Evolutionary conservation across 225 moss, liverwort and hornwort genomes (phyloP), one percentile per base, ranked within the genome.

Genomic region (Straminergon stramineum): DNA sequence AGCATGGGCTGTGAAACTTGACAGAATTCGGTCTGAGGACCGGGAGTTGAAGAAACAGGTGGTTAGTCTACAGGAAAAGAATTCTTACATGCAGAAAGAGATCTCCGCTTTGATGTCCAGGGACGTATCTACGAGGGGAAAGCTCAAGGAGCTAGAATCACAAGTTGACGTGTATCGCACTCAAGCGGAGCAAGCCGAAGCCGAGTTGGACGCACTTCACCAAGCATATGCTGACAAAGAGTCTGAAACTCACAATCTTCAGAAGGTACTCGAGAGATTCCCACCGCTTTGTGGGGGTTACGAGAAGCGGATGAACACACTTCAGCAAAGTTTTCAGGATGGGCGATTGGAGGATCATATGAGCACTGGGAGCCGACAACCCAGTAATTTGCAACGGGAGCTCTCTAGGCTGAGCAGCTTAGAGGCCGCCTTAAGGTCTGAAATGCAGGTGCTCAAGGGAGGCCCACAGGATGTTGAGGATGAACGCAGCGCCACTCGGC

Each of bases 171-270:
- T 93, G 57, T 95, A 96, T 86, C 91, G 94, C 76, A 93, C 92
- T 28, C 94, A 97, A 91, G 95, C 95, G 24, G 96, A 97, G 70
- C 95, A 95, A 86, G 93, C 98, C 17, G 95, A 98, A 89, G 90
- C 88, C 39, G 96, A 97, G 51, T 77, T 98, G 75, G 94, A 98
- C 80, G 85, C 91, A 34, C 90, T 95, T 48, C 96, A 93, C 63
- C 94, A 91, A 84, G 94, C 94, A 16, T 96, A 88, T 28, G 52
- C 91, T 52, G 92, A 92, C 85, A 97, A 94, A 43, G 97, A 97
- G 65, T 88, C 84, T n/a, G 95, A 94, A 64, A 91, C 87, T 51
- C 90, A 90, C 62, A 93, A 96, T 23, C 87, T 98, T 21, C 91
- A 91, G 39, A 91, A 91, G 76, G 90, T 94, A 61, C 92, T 96